phyloP scores from a whole-genome alignment of 768 basidiomycete species.

The Rhodotorula paludigena region DNA sequence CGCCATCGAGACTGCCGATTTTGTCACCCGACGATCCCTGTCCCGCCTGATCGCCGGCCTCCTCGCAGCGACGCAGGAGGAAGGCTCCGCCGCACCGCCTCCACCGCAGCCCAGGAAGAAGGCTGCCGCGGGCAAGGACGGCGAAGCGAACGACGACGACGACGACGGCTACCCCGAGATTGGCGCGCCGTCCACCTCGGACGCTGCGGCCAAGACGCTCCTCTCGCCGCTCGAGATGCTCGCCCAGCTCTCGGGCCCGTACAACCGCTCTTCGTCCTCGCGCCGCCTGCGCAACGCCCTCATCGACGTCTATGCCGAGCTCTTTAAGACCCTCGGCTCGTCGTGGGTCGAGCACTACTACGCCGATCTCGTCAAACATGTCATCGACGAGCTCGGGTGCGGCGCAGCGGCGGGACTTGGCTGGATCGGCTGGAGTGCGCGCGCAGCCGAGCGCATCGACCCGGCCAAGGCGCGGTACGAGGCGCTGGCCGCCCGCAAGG shows the following conservation, averaged over 20 bases:
- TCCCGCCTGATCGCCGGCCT: constrained; percentile 76
- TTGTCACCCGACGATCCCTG: constrained; percentile 71
- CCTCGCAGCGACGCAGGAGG: constrained; percentile 74
- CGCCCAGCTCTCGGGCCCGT: constrained; percentile 66
- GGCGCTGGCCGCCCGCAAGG: constrained; percentile 61
- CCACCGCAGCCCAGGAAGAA: constrained; percentile 52
- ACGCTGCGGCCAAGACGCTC: constrained; percentile 63
- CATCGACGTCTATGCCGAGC: constrained; percentile 77
- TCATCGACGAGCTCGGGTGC: constrained; percentile 49
- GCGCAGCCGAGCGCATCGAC: constrained; percentile 44
- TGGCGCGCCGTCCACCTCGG: constrained; percentile 49
- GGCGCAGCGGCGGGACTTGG: constrained; percentile 33
- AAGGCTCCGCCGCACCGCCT: constrained; percentile 52
- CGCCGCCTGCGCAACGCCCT: constrained; percentile 75
- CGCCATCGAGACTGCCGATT: constrained; percentile 74
- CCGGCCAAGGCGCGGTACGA: constrained; percentile 63
- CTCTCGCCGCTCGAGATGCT: constrained; percentile 76
- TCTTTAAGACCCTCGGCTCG: constrained; percentile 69
- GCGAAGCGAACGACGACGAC: constrained; percentile 48
- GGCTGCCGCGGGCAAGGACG: constrained; percentile 53
- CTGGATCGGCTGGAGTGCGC: constrained; percentile 33
- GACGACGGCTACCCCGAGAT: constrained; percentile 56
- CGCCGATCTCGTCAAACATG: constrained; percentile 66
- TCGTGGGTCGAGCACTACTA: constrained; percentile 79
- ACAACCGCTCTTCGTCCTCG: constrained; percentile 66